Evolutionary conservation across 805 yeast genomes (phyloP), one percentile per base, ranked within the genome.

Genomic region (Ogataea neopini): DNA sequence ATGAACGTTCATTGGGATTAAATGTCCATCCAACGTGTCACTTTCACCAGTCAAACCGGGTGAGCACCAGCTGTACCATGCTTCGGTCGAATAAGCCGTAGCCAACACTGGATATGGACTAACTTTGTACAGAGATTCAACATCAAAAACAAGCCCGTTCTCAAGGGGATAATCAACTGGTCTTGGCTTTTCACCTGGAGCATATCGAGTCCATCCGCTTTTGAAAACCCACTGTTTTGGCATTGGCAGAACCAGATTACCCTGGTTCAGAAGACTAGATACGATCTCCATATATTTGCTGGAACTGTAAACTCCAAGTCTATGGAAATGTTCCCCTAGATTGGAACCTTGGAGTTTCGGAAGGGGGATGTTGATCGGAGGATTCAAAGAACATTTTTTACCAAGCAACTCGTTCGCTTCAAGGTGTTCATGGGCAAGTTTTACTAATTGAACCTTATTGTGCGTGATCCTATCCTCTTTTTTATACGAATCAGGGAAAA

Each of bases 41-140:
- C 81, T 68, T 41, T 79, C 81, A 2, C 77, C 78, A 1, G 86
- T 74, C 17, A 94, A 64, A 62, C 76, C 83, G 0, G 99, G 99
- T 0, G 96, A 89, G 7, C 89, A 83, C 99, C 99, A 94, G 0
- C 84, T 82, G 61, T 91, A 94, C 96, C 97, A 90, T 0, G 96
- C 96, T 8, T 75, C 71, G 0, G 74, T 63, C 0, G 96, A 81
- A 1, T 76, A 83, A 9, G 96, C 96, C 0, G 87, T 78, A 1
- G 96, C 97, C 66, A 94, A 62, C 0, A 86, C 80, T 0, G 98
- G 84, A 61, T 81, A 91, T 3, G 76, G 77, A 0, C 94, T 80
- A 1, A 80, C 66, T 54, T 88, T 84, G 67, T 89, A 91, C 59
- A 91, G 63, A 0, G 85, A 88, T 63, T 94, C 99, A 9, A 88